These are phyloP conservation scores for Ormosia semicastrata DNA, from an alignment of 306 rosid species.

Conservation along the genomic window DNA sequence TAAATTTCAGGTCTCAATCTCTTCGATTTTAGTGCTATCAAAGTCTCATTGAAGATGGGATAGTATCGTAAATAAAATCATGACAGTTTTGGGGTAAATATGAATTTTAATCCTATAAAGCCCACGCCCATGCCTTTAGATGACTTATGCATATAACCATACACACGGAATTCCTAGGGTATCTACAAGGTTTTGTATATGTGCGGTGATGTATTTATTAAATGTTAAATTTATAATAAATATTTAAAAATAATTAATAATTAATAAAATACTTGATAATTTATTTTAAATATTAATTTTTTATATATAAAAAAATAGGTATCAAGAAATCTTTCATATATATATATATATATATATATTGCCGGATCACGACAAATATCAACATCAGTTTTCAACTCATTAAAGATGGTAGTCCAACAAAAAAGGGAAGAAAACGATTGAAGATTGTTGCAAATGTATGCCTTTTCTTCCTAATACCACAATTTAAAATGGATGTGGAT, in stretches of 20 bases:
- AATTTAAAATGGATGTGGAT: background rate
- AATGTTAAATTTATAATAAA: too few relatives aligned
- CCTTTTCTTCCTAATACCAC: background rate
- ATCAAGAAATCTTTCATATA: too few relatives aligned
- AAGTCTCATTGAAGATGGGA: background rate
- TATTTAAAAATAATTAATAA: too few relatives aligned
- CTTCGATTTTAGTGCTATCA: background rate
- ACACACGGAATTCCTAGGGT: too few relatives aligned
- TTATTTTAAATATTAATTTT: too few relatives aligned
- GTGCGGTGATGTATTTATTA: too few relatives aligned
- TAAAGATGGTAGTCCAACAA: background rate
- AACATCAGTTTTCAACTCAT: background rate
- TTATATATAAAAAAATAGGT: too few relatives aligned
- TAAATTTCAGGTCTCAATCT: background rate
- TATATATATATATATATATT: too few relatives aligned
- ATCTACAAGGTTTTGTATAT: too few relatives aligned
- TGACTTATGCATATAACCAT: background rate
- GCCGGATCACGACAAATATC: background rate
- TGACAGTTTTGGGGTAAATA: background rate
- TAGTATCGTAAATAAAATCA: background rate
- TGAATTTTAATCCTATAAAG: background rate
- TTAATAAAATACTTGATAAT: too few relatives aligned
- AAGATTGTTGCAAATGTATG: background rate
- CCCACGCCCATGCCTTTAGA: background rate
- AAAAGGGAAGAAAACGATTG: background rate